Conservation (phyloP, 768 basidiomycete genomes). For the Russula emetica region DNA sequence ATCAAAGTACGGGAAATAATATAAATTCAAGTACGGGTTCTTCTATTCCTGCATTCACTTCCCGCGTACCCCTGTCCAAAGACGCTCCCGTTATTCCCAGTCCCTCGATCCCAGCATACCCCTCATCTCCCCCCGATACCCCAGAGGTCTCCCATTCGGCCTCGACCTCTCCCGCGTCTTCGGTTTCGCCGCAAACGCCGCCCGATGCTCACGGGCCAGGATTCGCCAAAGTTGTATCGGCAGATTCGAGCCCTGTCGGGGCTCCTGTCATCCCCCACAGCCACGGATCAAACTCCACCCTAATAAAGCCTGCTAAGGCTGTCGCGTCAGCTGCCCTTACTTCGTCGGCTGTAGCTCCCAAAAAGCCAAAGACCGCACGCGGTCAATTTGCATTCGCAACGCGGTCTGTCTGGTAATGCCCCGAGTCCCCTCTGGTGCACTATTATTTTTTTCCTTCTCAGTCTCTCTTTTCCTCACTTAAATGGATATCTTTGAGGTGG, state of each 20-base stretch:
- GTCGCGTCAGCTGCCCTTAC: background rate
- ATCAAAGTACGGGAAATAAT: slow-evolving; percentile 17
- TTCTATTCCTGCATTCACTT: slow-evolving; percentile 30
- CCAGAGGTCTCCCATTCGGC: slow-evolving; percentile 33
- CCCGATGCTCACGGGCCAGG: slow-evolving; percentile 23
- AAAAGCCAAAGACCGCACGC: slow-evolving; percentile 24
- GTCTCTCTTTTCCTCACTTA: background rate
- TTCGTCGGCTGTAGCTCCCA: background rate
- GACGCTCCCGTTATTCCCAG: slow-evolving; percentile 25
- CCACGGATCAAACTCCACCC: background rate
- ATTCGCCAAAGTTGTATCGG: slow-evolving; percentile 16
- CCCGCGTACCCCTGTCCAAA: slow-evolving; percentile 26
- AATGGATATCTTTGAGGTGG: slow-evolving; percentile 8
- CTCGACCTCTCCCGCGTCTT: slow-evolving; percentile 34
- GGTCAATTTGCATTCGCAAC: slow-evolving; percentile 24
- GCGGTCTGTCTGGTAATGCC: slow-evolving; percentile 22
- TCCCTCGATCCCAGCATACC: slow-evolving; percentile 24
- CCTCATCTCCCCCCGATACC: slow-evolving; percentile 31
- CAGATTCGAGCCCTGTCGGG: slow-evolving; percentile 19
- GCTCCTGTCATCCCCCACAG: slow-evolving; percentile 16
- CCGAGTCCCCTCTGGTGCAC: background rate
- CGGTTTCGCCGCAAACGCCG: slow-evolving; percentile 34
- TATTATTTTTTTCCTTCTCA: background rate
- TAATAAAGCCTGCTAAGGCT: slow-evolving; percentile 11
- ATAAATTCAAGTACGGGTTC: slow-evolving; percentile 20